Base-by-base conservation (phyloP, 2,329 filamentous ascomycete species). In the Fusarium anguioides region DNA sequence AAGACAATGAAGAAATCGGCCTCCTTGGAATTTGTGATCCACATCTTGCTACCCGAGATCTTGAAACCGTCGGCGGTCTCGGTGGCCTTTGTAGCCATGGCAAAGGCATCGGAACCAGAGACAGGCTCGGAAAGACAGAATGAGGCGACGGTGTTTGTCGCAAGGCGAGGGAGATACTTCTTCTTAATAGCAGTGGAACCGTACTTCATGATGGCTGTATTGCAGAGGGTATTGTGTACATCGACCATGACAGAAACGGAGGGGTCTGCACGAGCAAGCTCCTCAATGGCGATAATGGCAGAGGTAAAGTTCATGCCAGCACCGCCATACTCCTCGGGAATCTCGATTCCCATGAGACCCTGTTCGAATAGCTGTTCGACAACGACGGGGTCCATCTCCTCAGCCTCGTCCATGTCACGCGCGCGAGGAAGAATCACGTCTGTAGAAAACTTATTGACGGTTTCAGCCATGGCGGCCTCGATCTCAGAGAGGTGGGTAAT, bases 251-350 rank as follows among this genome's bases (percentile, higher is more conserved):
- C 96, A 75, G 92, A 95, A 66, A 99, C 96, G 70, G 92, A 96
- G 37, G 96, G 96, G 76, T 99, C 96, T 18, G 97, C 92, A 57
- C 94, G 88, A 1, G 96, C 96, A 63, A 99, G 84, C 84, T 99
- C 96, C 82, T 99, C 96, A 73, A 99, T 99, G 26, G 93, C 95
- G 41, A 99, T 90, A 76, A 99, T 97, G 63, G 94, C 95, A 2
- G 94, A 84, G 1, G 96, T 98, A 81, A 99, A 99, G 86, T 97
- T 97, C 96, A 99, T 98, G 72, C 94, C 96, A 0, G 95, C 93
- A 63, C 96, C 96, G 62, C 96, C 96, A 77, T 91, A 99, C 80
- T 97, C 94, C 80, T 99, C 96, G 17, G 96, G 95, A 58, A 99
- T 97, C 82, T 99, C 96, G 68, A 99, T 87, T 64, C 94, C 91